phyloP scores from a whole-genome alignment of 305 asterid species.

The Rubia balearica region DNA sequence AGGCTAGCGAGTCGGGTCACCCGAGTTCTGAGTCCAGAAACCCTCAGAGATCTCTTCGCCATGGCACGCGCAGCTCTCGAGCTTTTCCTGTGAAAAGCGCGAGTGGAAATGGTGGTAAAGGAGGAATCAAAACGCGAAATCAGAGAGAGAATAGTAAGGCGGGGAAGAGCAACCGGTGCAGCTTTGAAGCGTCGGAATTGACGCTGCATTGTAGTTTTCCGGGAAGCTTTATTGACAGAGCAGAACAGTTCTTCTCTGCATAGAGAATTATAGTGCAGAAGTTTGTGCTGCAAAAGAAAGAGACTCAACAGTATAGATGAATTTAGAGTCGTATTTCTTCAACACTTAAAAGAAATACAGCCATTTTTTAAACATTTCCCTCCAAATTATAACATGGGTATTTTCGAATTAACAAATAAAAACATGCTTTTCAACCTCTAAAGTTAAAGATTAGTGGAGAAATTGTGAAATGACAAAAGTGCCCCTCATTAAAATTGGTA shows the following conservation, averaged over 20 bases:
- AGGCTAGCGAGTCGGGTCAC: slow-evolving; percentile 39
- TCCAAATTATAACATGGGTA: no score
- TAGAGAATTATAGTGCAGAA: slow-evolving; percentile 19
- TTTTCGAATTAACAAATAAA: no score
- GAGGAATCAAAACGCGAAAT: slow-evolving; percentile 40
- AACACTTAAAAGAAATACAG: background rate
- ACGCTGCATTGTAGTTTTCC: slow-evolving; percentile 80
- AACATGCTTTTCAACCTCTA: no score
- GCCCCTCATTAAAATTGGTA: no score
- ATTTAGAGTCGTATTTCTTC: no score
- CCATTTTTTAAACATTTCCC: background rate
- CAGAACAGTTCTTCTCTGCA: slow-evolving; percentile 65
- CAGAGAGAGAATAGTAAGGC: slow-evolving; percentile 46
- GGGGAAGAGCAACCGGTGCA: slow-evolving; percentile 35
- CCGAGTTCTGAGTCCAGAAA: slow-evolving; percentile 40
- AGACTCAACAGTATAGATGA: no score
- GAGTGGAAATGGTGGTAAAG: slow-evolving; percentile 27
- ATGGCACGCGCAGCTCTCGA: slow-evolving; percentile 36
- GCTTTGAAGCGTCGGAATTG: slow-evolving; percentile 36
- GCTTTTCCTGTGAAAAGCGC: slow-evolving; percentile 36
- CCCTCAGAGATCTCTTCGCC: slow-evolving; percentile 38
- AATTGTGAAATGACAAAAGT: no score
- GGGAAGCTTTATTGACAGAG: slow-evolving; percentile 55
- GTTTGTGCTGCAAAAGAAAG: background rate
- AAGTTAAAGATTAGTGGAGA: no score